These are phyloP conservation scores for Sclerotinia trifoliorum DNA, from an alignment of 2,329 filamentous ascomycete genomes.

Conservation along the genomic window DNA sequence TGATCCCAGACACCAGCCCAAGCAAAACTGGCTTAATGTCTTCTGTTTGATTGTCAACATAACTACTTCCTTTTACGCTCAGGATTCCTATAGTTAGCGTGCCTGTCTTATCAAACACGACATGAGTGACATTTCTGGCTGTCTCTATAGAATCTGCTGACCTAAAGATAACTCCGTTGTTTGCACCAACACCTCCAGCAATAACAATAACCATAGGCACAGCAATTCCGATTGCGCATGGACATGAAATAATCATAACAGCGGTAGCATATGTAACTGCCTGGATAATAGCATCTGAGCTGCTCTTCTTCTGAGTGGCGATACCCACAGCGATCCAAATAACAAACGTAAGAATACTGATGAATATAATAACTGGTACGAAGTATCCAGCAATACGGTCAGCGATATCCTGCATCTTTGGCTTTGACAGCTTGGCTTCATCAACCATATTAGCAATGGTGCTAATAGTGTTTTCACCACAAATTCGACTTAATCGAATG, in stretches of 20 bases:
- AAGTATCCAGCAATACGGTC: slow-evolving; percentile 68
- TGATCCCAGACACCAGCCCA: slow-evolving; percentile 38
- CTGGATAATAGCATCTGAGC: slow-evolving; percentile 52
- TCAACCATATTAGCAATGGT: slow-evolving; percentile 70
- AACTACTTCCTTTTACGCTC: slow-evolving; percentile 43
- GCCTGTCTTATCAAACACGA: slow-evolving; percentile 80
- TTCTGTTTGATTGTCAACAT: slow-evolving; percentile 37
- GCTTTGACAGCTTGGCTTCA: slow-evolving; percentile 65
- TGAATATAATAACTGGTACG: slow-evolving; percentile 59
- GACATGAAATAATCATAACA: slow-evolving; percentile 69
- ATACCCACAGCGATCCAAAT: slow-evolving; percentile 65
- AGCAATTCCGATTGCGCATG: slow-evolving; percentile 69
- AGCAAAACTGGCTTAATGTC: slow-evolving; percentile 37
- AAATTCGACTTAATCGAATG: slow-evolving; percentile 58
- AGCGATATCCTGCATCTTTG: slow-evolving; percentile 65
- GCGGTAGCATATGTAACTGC: slow-evolving; percentile 72
- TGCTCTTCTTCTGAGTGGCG: slow-evolving; percentile 42
- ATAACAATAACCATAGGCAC: slow-evolving; percentile 78
- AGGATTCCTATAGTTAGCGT: slow-evolving; percentile 65
- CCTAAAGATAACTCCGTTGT: slow-evolving; percentile 67
- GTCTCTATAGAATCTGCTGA: slow-evolving; percentile 62
- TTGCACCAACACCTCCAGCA: slow-evolving; percentile 63
- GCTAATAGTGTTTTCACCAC: slow-evolving; percentile 69
- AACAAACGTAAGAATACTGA: slow-evolving; percentile 60
- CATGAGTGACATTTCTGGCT: slow-evolving; percentile 59